Evolutionary conservation across 2,329 filamentous ascomycete species (phyloP).

Genomic region (Botryotinia narcissicola): DNA sequence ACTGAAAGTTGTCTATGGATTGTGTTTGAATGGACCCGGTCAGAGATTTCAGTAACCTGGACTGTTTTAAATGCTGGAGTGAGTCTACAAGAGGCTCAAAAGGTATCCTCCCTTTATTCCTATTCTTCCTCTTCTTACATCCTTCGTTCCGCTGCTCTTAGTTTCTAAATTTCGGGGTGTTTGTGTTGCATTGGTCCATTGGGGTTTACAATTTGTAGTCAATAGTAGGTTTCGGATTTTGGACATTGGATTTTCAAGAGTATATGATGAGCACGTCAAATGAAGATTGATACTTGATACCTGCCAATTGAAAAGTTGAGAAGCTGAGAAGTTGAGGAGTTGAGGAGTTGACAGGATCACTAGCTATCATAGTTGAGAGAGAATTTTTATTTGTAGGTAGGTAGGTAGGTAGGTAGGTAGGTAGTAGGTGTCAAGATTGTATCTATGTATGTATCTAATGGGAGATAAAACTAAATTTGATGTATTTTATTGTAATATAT

Average conservation of each 20-base stretch:
- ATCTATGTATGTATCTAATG: no score
- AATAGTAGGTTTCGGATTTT: background rate
- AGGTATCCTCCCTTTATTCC: background rate
- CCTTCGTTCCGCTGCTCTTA: background rate
- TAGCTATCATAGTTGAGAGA: no score
- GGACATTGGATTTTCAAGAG: background rate
- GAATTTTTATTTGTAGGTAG: no score
- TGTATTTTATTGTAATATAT: no score
- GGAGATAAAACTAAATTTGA: no score
- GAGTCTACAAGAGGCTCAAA: background rate
- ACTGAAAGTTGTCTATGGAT: background rate
- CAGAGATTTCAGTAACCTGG: background rate
- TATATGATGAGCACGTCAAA: background rate
- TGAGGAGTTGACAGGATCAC: no score
- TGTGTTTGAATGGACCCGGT: background rate
- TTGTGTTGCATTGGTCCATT: background rate
- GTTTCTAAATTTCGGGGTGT: background rate
- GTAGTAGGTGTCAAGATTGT: no score
- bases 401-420: no score
- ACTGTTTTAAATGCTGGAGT: background rate
- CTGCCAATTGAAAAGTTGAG: no score
- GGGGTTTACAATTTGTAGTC: background rate
- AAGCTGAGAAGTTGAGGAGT: no score
- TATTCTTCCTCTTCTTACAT: background rate
- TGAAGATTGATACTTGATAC: no score